Base-by-base conservation (phyloP, 1,139 yeast species). In the Nadsonia commutata region DNA sequence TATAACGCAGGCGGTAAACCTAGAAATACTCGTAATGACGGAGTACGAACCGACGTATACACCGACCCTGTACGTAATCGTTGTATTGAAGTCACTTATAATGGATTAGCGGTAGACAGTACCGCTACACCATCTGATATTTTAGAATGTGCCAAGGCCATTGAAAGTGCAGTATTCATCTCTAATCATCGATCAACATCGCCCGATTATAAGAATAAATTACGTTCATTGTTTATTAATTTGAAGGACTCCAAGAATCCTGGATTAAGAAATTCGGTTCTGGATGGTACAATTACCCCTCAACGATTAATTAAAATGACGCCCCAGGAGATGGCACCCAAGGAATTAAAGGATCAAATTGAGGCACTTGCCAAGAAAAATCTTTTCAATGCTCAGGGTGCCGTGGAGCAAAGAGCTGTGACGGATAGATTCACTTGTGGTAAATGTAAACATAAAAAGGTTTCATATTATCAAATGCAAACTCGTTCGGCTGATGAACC, bases 401-500 rank as follows among this genome's bases (percentile, higher is more conserved):
- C 98, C n/a, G 86, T 85, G 8, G 94, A 88, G 56, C 85, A 86
- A 68, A 74, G 96, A 54, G 95, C 98, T 1, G 86, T 86, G 40
- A 90, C 98, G 7, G 97, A 90, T 63, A 72, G 97, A 62, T 90
- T 90, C 61, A 83, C 94, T 2, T 90, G 98, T 66, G 96, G 97
- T 47, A 90, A 90, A 64, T 90, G 98, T 73, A 90, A 88, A 65
- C 90, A 86, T 60, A 85, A 88, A 70, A 85, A 84, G 68, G 98
- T 90, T 36, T 83, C 95, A 54, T 90, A 90, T 62, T 90, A 86
- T 64, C 98, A 90, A 67, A 75, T 90, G 82, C 98, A 90, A 69
- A 90, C 98, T 36, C 72, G 98, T 63, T 83, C 95, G 46, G 98
- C 98, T 20, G 98, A 90, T 75, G 98, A 90, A 64, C 98, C 98